Percentiles rank a stretch among this genome's conserved stretches.
Evolutionary conservation across 2,329 filamentous ascomycete genomes (phyloP).

Genomic region (Aspergillus latus): DNA sequence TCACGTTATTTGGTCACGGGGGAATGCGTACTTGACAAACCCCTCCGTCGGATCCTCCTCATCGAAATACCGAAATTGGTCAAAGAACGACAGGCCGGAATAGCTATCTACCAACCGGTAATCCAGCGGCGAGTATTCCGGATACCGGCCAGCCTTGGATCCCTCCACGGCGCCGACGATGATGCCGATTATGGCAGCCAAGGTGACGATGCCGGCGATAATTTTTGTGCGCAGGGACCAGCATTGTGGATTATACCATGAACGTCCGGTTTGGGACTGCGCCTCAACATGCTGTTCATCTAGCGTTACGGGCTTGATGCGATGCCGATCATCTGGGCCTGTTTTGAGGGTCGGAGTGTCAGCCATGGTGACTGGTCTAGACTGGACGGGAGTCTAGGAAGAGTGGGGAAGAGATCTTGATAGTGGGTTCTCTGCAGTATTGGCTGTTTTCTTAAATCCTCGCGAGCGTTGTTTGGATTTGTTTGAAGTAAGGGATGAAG

Average conservation of each 20-base stretch:
- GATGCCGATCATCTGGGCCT: neutral
- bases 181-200: constrained; percentile 49
- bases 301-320: constrained; percentile 4
- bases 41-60: constrained; percentile 46
- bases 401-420: neutral
- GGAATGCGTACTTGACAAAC: constrained; percentile 48
- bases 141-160: constrained; percentile 41
- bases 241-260: constrained; percentile 50
- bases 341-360: neutral
- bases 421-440: no score
- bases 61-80: constrained; percentile 48
- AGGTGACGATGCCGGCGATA: constrained; percentile 39
- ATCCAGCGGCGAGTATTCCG: constrained; percentile 43
- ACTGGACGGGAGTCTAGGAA: no score
- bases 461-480: neutral
- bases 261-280: neutral
- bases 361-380: neutral
- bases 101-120: constrained; percentile 47
- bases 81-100: constrained; percentile 44
- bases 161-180: constrained; percentile 48
- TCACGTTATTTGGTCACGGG: no score
- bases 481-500: neutral
- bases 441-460: neutral
- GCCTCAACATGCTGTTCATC: constrained; percentile 11
- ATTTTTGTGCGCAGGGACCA: constrained; percentile 58